Base-by-base conservation (phyloP, 176 grass and related monocot genomes). In the Hyparrhenia diplandra region DNA sequence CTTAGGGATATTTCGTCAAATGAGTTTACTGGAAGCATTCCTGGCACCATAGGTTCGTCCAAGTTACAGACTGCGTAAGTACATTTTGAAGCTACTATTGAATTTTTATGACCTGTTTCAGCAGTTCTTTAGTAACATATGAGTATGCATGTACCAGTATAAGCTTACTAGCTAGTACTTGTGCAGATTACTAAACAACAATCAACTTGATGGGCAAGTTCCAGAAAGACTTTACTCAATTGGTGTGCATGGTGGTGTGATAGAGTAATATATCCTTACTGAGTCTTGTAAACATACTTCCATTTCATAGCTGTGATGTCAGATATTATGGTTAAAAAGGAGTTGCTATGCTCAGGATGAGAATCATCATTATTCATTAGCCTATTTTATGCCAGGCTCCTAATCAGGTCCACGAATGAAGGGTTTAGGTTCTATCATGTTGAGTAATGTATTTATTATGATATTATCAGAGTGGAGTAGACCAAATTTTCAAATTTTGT, bases 1-100 rank as follows among this genome's bases (percentile, higher is more conserved):
- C 57, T 63, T 87, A 99, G 96, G 85, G 96, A 99, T 84, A 71
- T 99, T 73, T 99, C 96, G 24, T 99, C 96, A 69, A 99, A 99
- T 73, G 76, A 93, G 79, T 84, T 95, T 69, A 88, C 77, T 28
- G 96, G 90, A 59, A 83, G 82, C 57, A 95, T 99, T 93, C 96
- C 96, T 69, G 89, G 78, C 74, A 91, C 87, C 82, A 82, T 99
- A 86, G 93, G 96, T 34, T 99, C 90, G 13, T 88, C 90, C 21
- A 99, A 88, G 62, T 82, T 99, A 82, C 86, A 95, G 81, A 87
- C 78, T 75, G 96, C 63, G 93, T 99, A 86, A 90, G 93, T 85
- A 73, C 29, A 85, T 43, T 27, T 69, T 49, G 41, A 11, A 43
- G 64, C 8, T 75, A 62, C n/a, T 74, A 49, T 39, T 64, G 58